Evolutionary conservation across 352 stramenopile species (phyloP), one percentile per base, ranked within the genome.

Genomic region (Phytophthora chlamydospora): DNA sequence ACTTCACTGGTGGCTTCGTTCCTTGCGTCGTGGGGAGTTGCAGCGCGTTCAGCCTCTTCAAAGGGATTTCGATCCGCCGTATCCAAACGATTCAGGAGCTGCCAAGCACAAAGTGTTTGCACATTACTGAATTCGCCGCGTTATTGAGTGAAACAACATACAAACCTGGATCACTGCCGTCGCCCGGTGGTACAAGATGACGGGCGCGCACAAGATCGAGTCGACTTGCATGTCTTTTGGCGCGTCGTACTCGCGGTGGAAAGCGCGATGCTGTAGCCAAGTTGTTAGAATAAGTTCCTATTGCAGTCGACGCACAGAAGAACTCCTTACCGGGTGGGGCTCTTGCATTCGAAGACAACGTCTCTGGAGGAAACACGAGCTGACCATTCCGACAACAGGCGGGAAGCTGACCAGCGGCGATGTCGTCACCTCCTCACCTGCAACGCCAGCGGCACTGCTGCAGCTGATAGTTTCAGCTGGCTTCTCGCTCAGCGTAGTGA

Each of bases 261-360:
- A 86, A 0, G 77, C 21, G 19, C 75, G 75, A 55, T 88, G 80
- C 80, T 89, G 46, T 14, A 29, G 0, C n/a, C 2, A 58, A 31
- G 16, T 9, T 10, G 27, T 35, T 31, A 45, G 29, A 48, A 46
- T 56, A 32, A 19, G 9, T 35, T 29, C 19, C 7, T 63, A n/a
- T 32, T 10, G 3, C 12, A 49, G 16, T 31, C 27, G 27, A 9
- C 27, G 6, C 27, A 31, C 27, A 31, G 5, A 8, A 31, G 6
- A 31, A 31, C 27, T 31, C 0, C 27, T 31, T 68, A 88, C 78
- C 38, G 66, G 45, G 19, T 76, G 62, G 2, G 75, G 75, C 35
- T 89, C 75, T 35, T 89, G 71, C 80, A 89, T 89, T 12, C 76
- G 50, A n/a, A 86, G 44, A 48, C 77, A 88, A 3, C 80, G 54